Evolutionary conservation across 2,329 filamentous ascomycete species (phyloP).

Genomic region (Botrytis aclada): DNA sequence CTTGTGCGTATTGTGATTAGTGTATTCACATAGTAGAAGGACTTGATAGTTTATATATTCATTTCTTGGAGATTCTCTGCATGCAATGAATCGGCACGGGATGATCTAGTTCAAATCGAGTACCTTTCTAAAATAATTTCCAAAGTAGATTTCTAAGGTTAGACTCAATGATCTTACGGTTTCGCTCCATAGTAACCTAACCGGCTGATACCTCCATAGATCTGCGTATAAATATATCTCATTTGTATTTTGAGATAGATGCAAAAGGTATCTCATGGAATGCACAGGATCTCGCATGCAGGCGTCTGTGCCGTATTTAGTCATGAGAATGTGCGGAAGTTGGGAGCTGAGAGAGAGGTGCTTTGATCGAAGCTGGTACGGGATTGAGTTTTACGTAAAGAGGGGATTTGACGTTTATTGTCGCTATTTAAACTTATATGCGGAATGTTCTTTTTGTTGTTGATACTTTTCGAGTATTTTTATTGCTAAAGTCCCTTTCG

Average conservation of each 20-base stretch:
- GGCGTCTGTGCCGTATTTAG: no score
- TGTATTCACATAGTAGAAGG: no score
- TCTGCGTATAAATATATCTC: background rate
- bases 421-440: background rate
- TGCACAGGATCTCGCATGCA: background rate
- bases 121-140: background rate
- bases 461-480: background rate
- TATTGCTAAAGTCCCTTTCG: background rate
- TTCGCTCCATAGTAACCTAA: no score
- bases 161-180: background rate
- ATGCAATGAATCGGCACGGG: fast-evolving
- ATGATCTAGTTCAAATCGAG: background rate
- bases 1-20: no score
- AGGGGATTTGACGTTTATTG: background rate
- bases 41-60: background rate
- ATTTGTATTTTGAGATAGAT: background rate
- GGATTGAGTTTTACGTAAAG: no score
- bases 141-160: background rate
- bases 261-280: background rate
- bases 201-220: background rate
- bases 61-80: background rate
- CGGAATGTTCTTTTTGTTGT: background rate
- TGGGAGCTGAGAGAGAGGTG: background rate
- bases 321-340: background rate
- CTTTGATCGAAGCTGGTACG: fast-evolving